Conservation (phyloP, 2,329 filamentous ascomycete species). For the Coniella vitis region DNA sequence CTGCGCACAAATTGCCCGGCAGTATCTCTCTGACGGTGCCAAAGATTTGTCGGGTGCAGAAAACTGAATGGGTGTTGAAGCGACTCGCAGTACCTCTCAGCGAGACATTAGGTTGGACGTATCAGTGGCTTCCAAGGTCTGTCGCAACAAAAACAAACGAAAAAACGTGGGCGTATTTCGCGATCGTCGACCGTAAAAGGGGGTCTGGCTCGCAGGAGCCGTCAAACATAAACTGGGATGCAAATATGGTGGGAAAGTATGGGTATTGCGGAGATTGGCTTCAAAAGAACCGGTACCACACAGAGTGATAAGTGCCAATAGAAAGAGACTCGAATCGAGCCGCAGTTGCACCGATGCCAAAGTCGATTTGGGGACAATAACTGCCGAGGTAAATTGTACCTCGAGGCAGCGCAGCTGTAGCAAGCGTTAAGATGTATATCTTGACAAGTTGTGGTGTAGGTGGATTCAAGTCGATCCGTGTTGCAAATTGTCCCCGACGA, state of each 20-base stretch:
- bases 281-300: constrained; percentile 5
- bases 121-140: background rate
- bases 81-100: constrained; percentile 2
- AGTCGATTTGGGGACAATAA: background rate
- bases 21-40: constrained; percentile 3
- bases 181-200: constrained; percentile 9
- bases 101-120: constrained; percentile 7
- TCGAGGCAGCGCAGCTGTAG: background rate
- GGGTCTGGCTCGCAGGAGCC: constrained; percentile 4
- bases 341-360: background rate
- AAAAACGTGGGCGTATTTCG: constrained; percentile 5
- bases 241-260: constrained; percentile 10
- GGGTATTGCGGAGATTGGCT: constrained; percentile 11
- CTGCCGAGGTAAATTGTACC: background rate
- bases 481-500: constrained; percentile 1
- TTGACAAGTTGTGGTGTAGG: background rate
- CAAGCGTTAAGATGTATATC: background rate
- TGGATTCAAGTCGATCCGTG: constrained; percentile 1
- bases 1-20: constrained; percentile 1
- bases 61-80: background rate
- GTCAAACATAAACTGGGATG: constrained; percentile 12
- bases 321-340: background rate
- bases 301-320: background rate
- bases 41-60: constrained; percentile 1
- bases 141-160: too few species aligned